Conservation (phyloP, 768 basidiomycete genomes). For the Pisolithus marmoratus region DNA sequence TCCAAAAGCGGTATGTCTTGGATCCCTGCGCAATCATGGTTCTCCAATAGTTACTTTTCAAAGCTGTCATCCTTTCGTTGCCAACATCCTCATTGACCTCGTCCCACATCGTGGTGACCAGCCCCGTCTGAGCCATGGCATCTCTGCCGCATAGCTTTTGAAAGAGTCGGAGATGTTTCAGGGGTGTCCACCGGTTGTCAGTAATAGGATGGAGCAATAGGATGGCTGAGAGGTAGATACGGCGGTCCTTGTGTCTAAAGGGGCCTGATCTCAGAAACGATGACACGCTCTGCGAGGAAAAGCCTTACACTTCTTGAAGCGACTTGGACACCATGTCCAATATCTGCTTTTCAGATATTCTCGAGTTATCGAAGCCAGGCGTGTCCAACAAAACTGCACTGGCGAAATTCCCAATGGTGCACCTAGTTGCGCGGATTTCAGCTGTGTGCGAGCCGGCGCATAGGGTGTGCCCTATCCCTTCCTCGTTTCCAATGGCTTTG, state of each 20-base stretch:
- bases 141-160: conserved; percentile 21
- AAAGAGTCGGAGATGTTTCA: conserved; percentile 31
- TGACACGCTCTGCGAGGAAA: too few relatives aligned
- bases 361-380: neutral
- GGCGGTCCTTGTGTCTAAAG: conserved; percentile 5
- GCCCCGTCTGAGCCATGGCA: conserved; percentile 26
- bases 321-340: neutral
- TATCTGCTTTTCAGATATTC: neutral
- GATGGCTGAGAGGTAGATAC: conserved; percentile 25
- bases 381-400: neutral
- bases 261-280: too few relatives aligned
- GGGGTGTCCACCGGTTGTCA: conserved; percentile 29
- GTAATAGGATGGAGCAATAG: conserved; percentile 37
- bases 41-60: neutral
- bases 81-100: conserved; percentile 18
- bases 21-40: conserved; percentile 10
- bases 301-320: too few relatives aligned
- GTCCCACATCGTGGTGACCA: conserved; percentile 17
- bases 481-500: neutral
- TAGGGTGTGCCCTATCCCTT: neutral
- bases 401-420: neutral
- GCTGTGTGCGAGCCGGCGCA: neutral
- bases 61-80: conserved; percentile 9
- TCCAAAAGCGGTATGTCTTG: conserved; percentile 3
- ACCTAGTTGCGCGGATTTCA: neutral